phyloP scores from a whole-genome alignment of 2,329 filamentous ascomycete genomes.

The Dothistroma septosporum region DNA sequence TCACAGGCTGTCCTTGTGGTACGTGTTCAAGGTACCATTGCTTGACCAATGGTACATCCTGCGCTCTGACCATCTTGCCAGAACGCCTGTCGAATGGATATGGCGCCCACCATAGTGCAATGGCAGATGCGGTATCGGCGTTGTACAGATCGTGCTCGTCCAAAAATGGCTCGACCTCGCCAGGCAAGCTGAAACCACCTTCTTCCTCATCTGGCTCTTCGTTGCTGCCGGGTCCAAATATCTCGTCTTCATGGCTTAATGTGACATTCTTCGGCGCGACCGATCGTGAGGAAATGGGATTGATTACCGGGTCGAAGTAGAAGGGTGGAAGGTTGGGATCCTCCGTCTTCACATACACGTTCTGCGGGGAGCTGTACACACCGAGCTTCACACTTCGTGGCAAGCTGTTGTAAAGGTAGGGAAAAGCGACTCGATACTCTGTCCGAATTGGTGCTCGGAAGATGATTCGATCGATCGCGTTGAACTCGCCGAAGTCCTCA shows the following conservation, averaged over 20 bases:
- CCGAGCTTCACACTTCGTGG: slow-evolving; percentile 89
- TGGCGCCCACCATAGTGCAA: slow-evolving; percentile 96
- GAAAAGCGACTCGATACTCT: slow-evolving; percentile 91
- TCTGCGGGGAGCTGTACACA: slow-evolving; percentile 91
- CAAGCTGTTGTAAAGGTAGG: slow-evolving; percentile 92
- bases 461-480: slow-evolving; percentile 98
- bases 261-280: slow-evolving; percentile 94
- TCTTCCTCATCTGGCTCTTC: slow-evolving; percentile 64
- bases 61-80: slow-evolving; percentile 90
- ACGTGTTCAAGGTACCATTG: slow-evolving; percentile 98
- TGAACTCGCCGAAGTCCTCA: slow-evolving; percentile 99
- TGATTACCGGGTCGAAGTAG: slow-evolving; percentile 96
- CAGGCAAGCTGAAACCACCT: slow-evolving; percentile 68
- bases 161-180: slow-evolving; percentile 79
- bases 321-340: slow-evolving; percentile 89
- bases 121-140: slow-evolving; percentile 82
- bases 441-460: slow-evolving; percentile 93
- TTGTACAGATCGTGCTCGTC: slow-evolving; percentile 85
- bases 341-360: slow-evolving; percentile 83
- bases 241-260: slow-evolving; percentile 84
- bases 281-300: slow-evolving; percentile 91
- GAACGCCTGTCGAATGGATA: slow-evolving; percentile 93
- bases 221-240: slow-evolving; percentile 78
- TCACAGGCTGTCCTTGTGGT: slow-evolving; percentile 84
- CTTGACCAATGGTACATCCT: slow-evolving; percentile 94